These are phyloP conservation scores for Clavariopsis aquatica DNA, from an alignment of 495 filamentous ascomycete species.

Conservation along the genomic window DNA sequence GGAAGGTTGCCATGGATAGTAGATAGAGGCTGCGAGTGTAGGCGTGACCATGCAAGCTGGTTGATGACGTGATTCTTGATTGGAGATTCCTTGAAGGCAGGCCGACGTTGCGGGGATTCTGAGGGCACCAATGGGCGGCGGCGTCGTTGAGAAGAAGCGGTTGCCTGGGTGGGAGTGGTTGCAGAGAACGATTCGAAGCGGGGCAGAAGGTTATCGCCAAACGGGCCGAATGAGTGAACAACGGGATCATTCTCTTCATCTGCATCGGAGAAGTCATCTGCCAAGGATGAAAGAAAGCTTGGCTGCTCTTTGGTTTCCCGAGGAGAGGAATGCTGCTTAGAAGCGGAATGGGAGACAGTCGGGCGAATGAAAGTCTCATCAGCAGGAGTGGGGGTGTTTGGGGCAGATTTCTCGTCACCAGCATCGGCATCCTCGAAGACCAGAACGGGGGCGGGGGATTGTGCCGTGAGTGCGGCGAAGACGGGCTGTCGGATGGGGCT, in stretches of 20 bases:
- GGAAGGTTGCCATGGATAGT: conserved; percentile 85
- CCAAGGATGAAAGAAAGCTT: conserved; percentile 24
- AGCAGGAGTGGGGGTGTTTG: conserved; percentile 14
- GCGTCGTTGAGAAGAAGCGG: conserved; percentile 22
- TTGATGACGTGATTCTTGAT: conserved; percentile 78
- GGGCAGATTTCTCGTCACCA: conserved; percentile 39
- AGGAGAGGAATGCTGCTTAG: conserved; percentile 4
- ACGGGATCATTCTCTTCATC: conserved; percentile 94
- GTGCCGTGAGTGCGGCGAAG: conserved; percentile 45
- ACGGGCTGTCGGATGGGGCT: conserved; percentile 31
- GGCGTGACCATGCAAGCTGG: conserved; percentile 91
- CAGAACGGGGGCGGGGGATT: conserved; percentile 52
- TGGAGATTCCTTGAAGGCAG: conserved; percentile 38
- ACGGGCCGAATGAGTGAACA: conserved; percentile 85
- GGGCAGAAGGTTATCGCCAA: conserved; percentile 75
- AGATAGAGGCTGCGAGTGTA: conserved; percentile 89
- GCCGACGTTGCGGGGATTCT: conserved; percentile 24
- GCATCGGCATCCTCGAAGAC: conserved; percentile 62
- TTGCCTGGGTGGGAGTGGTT: conserved; percentile 53
- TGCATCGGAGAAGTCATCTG: conserved; percentile 68
- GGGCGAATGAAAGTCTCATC: conserved; percentile 29
- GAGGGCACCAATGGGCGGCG: conserved; percentile 16
- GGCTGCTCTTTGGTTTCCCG: conserved; percentile 24
- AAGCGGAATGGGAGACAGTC: conserved; percentile 14
- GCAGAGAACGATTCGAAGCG: conserved; percentile 73